These are phyloP conservation scores for Cyberlindnera misumaiensis DNA, from an alignment of 805 yeast genomes.

Conservation along the genomic window DNA sequence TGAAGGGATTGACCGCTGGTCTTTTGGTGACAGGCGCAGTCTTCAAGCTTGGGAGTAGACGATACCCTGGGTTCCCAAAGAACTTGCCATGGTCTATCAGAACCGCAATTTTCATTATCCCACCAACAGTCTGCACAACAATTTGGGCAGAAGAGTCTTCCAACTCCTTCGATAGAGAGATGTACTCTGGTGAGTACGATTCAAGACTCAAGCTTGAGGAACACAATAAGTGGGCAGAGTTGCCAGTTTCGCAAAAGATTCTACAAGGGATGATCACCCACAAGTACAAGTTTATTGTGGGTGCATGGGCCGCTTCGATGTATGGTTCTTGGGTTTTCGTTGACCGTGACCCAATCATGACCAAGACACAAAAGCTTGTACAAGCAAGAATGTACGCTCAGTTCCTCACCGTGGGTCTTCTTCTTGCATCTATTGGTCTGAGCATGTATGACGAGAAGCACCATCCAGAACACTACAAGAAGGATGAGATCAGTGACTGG, in stretches of 20 bases:
- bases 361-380: conserved; percentile 71
- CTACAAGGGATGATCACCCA: conserved; percentile 43
- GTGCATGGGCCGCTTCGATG: conserved; percentile 75
- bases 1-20: conserved; percentile 56
- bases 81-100: conserved; percentile 48
- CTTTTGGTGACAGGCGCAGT: conserved; percentile 47
- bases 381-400: conserved; percentile 92
- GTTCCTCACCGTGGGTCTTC: conserved; percentile 63
- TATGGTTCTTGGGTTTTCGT: conserved; percentile 74
- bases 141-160: conserved; percentile 71
- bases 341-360: conserved; percentile 68
- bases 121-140: conserved; percentile 56
- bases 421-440: conserved; percentile 62
- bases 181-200: conserved; percentile 42
- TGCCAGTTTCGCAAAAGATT: conserved; percentile 43
- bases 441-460: conserved; percentile 58
- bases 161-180: conserved; percentile 51
- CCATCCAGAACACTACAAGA: conserved; percentile 33
- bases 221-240: conserved; percentile 42
- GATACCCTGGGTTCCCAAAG: conserved; percentile 36
- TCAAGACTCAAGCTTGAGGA: conserved; percentile 37
- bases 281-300: conserved; percentile 62
- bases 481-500: conserved; percentile 36
- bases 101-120: conserved; percentile 62
- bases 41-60: conserved; percentile 42